Base-by-base conservation (phyloP, 768 basidiomycete species). In the Cystobasidium tubakii region DNA sequence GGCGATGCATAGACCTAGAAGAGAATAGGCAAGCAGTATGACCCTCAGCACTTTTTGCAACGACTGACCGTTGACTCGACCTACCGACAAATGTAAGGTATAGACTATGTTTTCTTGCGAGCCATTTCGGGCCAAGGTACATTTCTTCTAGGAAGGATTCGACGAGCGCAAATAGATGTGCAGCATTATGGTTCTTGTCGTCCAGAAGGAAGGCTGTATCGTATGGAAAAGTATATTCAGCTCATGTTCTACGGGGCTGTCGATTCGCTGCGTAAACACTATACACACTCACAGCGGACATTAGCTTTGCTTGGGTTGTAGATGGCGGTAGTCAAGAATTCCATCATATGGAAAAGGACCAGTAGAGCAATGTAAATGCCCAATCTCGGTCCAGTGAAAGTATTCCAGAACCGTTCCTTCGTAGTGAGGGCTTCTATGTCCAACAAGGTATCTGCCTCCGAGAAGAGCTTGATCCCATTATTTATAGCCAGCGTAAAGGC, bases 281-380 rank as follows among this genome's bases (percentile, higher is more conserved):
- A 12, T 34, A 64, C 19, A 29, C 13, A 85, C 92, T 84, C 80
- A 95, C 96, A 97, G 79, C 93, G 91, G 9, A 96, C 87, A 74
- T 88, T 91, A 79, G 92, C 90, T 82, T 94, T 96, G 66, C 90
- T 89, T 46, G 88, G 83, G 81, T 98, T 98, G 89, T 91, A 98
- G 27, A 91, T 91, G 0, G 94, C 94, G 7, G 96, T 96, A 2
- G 94, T 92, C 43, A 89, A 90, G 79, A 93, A 98, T 81, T 99
- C 96, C 15, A 86, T 87, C 87, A 92, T 89, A 79, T 99, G 96
- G 81, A 99, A 99, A 42, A 85, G 83, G 0, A 90, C 85, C 90
- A 91, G 92, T 3, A 88, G 85, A 39, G 89, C 87, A 46, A 90
- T 75, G 81, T 93, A 98, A 81, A 90, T 87, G 0, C 90, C 91